These are phyloP conservation scores for Vishniacozyma victoriae DNA, from an alignment of 768 basidiomycete genomes.

Conservation along the genomic window DNA sequence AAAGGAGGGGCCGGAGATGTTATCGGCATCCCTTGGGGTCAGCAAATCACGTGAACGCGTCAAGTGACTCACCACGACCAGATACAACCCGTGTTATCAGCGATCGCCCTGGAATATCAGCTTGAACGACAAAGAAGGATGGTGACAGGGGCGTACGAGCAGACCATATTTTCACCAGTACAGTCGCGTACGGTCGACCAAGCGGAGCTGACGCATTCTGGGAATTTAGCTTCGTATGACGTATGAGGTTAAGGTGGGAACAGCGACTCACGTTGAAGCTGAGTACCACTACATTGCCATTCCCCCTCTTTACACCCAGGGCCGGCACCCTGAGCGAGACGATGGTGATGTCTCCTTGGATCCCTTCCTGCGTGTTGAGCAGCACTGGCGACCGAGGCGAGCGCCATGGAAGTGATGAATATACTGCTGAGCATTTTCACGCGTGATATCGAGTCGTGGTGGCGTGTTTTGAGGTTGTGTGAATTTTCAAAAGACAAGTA, in stretches of 20 bases:
- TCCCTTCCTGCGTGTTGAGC: too few species aligned
- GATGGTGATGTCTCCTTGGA: slow-evolving; percentile 2
- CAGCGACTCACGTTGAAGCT: slow-evolving; percentile 6
- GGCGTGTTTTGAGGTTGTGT: too few species aligned
- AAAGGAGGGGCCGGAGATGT: neutral
- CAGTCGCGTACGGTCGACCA: slow-evolving; percentile 12
- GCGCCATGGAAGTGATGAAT: too few species aligned
- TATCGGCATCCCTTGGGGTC: neutral
- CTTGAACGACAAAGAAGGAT: too few species aligned
- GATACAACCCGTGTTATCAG: neutral
- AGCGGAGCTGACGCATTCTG: slow-evolving; percentile 11
- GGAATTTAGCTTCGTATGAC: neutral
- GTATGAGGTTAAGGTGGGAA: neutral
- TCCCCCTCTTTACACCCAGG: slow-evolving; percentile 9
- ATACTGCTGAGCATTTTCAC: too few species aligned
- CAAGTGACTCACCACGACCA: neutral
- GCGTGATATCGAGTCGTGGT: too few species aligned
- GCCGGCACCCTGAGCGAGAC: neutral
- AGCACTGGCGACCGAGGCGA: too few species aligned
- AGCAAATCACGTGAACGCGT: neutral
- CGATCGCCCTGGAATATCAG: neutral
- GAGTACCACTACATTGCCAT: slow-evolving; percentile 13
- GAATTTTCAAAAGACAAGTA: too few species aligned
- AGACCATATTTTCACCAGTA: slow-evolving; percentile 10
- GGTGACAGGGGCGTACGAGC: slow-evolving; percentile 8